Percentiles rank a stretch among this genome's conserved stretches.
Conservation (phyloP, 2,329 filamentous ascomycete species). For the Alternaria sp. region DNA sequence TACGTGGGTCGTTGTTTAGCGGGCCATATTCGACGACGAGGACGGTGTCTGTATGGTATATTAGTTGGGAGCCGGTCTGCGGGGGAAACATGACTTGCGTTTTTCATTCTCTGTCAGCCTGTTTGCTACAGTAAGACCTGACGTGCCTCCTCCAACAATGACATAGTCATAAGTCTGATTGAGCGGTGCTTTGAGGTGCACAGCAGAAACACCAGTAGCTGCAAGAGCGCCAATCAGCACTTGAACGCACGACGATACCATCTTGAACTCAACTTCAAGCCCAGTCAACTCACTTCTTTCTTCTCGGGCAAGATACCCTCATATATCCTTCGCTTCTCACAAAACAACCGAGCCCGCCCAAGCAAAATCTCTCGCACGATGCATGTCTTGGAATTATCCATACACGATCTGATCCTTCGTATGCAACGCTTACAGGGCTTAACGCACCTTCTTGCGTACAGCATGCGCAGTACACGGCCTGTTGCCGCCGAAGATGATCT, state of each 20-base stretch:
- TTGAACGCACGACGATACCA: neutral
- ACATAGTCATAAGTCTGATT: constrained; percentile 31
- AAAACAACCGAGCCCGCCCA: neutral
- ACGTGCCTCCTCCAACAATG: constrained; percentile 32
- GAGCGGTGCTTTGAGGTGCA: neutral
- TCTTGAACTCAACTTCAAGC: neutral
- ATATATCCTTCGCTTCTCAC: neutral
- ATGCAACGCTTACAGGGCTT: neutral
- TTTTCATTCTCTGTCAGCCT: constrained; percentile 27
- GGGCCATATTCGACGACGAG: constrained; percentile 25
- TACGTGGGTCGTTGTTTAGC: constrained; percentile 12
- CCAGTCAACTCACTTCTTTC: neutral
- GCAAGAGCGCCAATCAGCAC: neutral
- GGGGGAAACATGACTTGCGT: neutral
- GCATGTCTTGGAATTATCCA: neutral
- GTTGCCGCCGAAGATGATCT: neutral
- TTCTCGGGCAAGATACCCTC: neutral
- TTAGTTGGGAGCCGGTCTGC: neutral
- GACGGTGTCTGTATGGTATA: constrained; percentile 12
- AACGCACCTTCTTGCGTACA: neutral
- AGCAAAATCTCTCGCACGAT: neutral
- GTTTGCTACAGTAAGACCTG: constrained; percentile 30
- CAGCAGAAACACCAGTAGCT: neutral
- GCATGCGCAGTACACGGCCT: neutral
- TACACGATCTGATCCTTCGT: neutral